Base-by-base conservation (phyloP, 2,329 filamentous ascomycete species). In the Ophiosphaerella narmari region DNA sequence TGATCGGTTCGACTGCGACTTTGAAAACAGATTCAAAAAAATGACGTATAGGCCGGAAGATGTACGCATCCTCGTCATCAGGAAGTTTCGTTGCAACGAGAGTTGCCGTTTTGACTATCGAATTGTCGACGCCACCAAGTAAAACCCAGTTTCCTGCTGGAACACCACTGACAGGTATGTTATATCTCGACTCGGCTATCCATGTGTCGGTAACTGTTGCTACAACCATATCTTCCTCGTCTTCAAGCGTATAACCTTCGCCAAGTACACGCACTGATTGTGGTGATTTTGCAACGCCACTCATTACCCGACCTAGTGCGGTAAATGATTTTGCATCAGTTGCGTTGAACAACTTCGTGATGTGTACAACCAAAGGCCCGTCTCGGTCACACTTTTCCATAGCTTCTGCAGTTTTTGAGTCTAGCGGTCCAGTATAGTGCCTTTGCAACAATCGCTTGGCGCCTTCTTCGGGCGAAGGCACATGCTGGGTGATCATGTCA, bases 21-120 rank as follows among this genome's bases (percentile, higher is more conserved):
- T 99, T 99, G 75, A 99, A 89, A 1, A 99, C 92, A 1, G 93
- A 97, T 72, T 99, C 91, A 29, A 94, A 97, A 75, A 97, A 96
- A 76, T 99, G 94, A 7, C 86, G 86, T 52, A 99, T 83, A 0
- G 94, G 93, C 57, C 86, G 88, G 82, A 99, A 97, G 66, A 99
- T 96, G 73, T 95, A 95, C 0, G 90, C 91, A 55, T 96, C 91
- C 72, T 97, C 93, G 39, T 94, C 86, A 44, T 95, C 88, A 23
- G 91, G 88, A 7, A 96, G 81, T 59, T 86, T 88, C 34, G 86
- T 84, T 1, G 91, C 85, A 26, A 99, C 86, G 40, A 99, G 82
- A 0, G 94, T 99, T 7, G 94, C 94, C 2, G 91, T 93, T 76
- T 99, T 99, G 76, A 97, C 91, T 63, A 99, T 97, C 4, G 92